Percentiles rank a stretch among this genome's conserved stretches.
Conservation (phyloP, 176 grass and related monocot species). For the Elymus sibiricus region DNA sequence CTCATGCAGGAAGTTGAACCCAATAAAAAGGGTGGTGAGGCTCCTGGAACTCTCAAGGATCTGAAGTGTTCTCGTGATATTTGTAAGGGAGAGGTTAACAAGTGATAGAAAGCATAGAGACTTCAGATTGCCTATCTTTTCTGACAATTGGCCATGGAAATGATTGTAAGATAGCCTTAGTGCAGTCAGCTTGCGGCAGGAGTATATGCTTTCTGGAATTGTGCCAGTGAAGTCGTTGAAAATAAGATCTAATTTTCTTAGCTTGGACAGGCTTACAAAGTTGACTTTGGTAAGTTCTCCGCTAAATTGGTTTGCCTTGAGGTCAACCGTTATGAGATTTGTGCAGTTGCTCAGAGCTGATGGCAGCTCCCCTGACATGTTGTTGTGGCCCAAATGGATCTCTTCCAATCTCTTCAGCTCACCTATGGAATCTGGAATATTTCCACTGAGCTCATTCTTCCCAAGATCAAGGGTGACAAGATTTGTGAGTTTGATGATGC, state of each 20-base stretch:
- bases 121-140: constrained; percentile 5
- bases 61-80: constrained; percentile 26
- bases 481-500: too few species aligned
- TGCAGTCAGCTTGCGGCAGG: constrained; percentile 27
- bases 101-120: constrained; percentile 26
- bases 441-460: not conserved
- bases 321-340: not conserved
- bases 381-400: constrained; percentile 12
- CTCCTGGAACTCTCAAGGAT: constrained; percentile 6
- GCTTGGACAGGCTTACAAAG: constrained; percentile 9
- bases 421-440: constrained; percentile 13
- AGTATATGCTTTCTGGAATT: constrained; percentile 46
- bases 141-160: constrained; percentile 23
- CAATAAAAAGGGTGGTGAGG: constrained; percentile 3
- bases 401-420: constrained; percentile 18
- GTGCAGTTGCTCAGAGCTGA: constrained; percentile 25
- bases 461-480: constrained; percentile 46
- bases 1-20: not conserved
- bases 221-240: too few species aligned
- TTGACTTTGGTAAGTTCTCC: constrained; percentile 27
- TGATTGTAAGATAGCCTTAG: not conserved
- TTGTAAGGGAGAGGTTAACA: not conserved
- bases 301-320: not conserved
- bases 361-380: constrained; percentile 22
- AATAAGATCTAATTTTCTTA: too few species aligned